phyloP scores from a whole-genome alignment of 331 rosid genomes.

The Quercus lobata region DNA sequence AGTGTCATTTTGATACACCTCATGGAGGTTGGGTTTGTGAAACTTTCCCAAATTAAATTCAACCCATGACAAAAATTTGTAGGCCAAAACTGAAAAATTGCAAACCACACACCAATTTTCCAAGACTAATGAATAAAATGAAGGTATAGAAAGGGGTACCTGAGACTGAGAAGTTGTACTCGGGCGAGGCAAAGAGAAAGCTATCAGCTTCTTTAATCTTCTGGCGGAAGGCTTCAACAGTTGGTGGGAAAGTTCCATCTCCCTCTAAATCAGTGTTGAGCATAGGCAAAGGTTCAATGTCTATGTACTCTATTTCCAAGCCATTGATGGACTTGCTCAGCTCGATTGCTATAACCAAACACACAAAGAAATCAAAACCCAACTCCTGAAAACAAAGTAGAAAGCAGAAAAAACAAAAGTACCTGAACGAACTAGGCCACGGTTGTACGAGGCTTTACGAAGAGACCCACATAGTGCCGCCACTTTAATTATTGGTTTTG shows the following conservation, averaged over 20 bases:
- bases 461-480: conserved; percentile 60
- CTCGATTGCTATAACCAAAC: conserved; percentile 34
- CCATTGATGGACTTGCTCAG: conserved; percentile 37
- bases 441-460: conserved; percentile 44
- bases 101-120: no score
- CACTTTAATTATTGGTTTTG: conserved; percentile 28
- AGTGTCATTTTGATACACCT: no score
- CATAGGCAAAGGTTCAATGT: conserved; percentile 55
- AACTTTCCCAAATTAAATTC: no score
- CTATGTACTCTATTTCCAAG: conserved; percentile 48
- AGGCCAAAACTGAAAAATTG: no score
- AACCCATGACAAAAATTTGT: no score
- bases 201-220: conserved; percentile 55
- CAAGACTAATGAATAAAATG: no score
- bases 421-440: conserved; percentile 50
- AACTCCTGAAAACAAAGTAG: no score
- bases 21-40: no score
- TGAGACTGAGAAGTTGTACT: conserved; percentile 62
- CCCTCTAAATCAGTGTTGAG: conserved; percentile 66
- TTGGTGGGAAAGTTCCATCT: conserved; percentile 38
- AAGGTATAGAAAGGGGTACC: conserved; percentile 23
- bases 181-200: conserved; percentile 63
- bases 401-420: neutral
- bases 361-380: neutral
- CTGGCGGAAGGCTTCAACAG: conserved; percentile 45